These are phyloP conservation scores for Capsella bursapastoris DNA, from an alignment of 345 rosid species.

Conservation along the genomic window DNA sequence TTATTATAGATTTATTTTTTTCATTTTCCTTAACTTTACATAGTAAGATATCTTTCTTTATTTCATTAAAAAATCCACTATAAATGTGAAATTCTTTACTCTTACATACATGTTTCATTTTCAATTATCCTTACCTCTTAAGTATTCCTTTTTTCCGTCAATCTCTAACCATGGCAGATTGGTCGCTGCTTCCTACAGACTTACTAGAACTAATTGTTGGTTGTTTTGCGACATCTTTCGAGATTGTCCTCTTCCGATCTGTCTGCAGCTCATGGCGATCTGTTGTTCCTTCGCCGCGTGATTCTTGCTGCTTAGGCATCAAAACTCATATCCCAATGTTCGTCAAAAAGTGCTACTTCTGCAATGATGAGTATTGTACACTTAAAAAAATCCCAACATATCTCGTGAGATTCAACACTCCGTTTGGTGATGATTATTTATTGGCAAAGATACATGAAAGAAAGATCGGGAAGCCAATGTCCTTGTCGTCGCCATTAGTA, in stretches of 20 bases:
- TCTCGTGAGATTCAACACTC: background rate
- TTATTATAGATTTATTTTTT: too few species aligned
- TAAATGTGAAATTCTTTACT: too few species aligned
- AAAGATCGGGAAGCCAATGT: background rate
- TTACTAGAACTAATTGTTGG: background rate
- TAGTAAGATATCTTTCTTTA: too few species aligned
- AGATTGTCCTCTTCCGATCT: slow-evolving; percentile 1
- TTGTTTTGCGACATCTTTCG: background rate
- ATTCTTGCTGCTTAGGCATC: background rate
- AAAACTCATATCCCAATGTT: background rate
- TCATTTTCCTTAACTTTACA: too few species aligned
- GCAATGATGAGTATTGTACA: background rate
- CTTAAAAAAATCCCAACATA: background rate
- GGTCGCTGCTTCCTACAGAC: background rate
- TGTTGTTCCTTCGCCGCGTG: background rate
- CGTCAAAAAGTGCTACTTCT: too few species aligned
- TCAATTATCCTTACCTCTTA: too few species aligned
- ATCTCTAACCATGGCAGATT: background rate
- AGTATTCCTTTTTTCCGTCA: too few species aligned
- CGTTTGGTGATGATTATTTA: background rate
- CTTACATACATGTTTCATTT: too few species aligned
- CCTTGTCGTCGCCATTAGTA: background rate
- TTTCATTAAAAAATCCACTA: too few species aligned
- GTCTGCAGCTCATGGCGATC: slow-evolving; percentile 22
- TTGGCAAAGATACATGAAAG: background rate